Base-by-base conservation (phyloP, 805 yeast species). In the Barnettozyma sucrosica region DNA sequence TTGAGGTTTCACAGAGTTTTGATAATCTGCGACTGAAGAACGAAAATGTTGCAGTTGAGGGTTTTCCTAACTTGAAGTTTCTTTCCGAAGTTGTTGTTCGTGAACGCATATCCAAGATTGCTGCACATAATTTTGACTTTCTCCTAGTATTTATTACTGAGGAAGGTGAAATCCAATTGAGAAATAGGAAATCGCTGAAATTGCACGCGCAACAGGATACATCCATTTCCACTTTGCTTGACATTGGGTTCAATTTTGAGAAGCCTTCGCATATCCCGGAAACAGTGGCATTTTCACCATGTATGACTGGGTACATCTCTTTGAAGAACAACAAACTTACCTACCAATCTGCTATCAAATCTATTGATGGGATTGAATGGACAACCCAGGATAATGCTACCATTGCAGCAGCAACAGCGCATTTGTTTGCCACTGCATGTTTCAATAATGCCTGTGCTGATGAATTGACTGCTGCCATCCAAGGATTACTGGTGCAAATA, bases 351-450 rank as follows among this genome's bases (percentile, higher is more conserved):
- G 25, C 51, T 2, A 32, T 13, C 2, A 54, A 43, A 28, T 14
- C 33, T 0, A 21, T 36, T 5, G 16, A 41, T 1, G 33, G 41
- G 11, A 11, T 24, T 5, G 38, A 11, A 3, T 45, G 53, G 55
- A 39, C 28, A 24, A 44, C 48, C 7, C 51, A 51, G 20, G 61
- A 56, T 7, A 40, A 51, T 20, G 30, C 34, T 2, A 55, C 72
- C 2, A 65, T 79, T 1, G 74, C 85, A 0, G 80, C 79, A 1
- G 82, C 79, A 0, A 64, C 87, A 44, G 87, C 95, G 0, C 70
- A 76, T 25, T 66, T 80, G 7, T 89, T 85, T 61, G 79, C 93
- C 0, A 73, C 75, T 46, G 78, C 89, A 0, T 86, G 90, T 55
- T 85, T 82, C 62, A 72, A 81, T 41, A 83, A 77, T 45, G 68